Percentiles rank a stretch among this genome's conserved stretches.
These are phyloP conservation scores for Candida dubliniensis DNA, from an alignment of 1,139 yeast species.

Conservation along the genomic window DNA sequence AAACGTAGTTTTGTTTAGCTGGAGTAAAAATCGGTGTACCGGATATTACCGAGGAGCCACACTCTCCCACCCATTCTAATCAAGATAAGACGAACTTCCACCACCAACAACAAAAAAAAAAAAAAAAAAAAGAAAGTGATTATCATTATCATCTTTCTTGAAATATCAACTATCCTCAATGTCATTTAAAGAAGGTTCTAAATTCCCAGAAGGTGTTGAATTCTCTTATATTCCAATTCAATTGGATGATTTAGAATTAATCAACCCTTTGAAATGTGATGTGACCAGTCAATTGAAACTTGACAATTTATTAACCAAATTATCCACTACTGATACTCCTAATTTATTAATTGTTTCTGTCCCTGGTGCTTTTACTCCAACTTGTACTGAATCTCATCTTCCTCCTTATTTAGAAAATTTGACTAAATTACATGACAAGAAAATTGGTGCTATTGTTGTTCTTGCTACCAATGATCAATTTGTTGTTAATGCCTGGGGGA, in stretches of 20 bases:
- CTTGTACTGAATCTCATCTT: constrained; percentile 79
- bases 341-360: constrained; percentile 73
- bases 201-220: constrained; percentile 53
- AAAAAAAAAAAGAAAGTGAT: no score
- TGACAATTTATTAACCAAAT: constrained; percentile 19
- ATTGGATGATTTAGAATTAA: constrained; percentile 30
- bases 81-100: no score
- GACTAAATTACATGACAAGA: constrained; percentile 53
- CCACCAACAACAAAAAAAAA: no score
- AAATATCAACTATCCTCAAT: constrained; percentile 2
- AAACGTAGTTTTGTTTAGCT: not conserved
- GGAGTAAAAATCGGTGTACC: not conserved
- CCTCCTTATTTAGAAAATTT: constrained; percentile 66
- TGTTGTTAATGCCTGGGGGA: constrained; percentile 84
- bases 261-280: constrained; percentile 53
- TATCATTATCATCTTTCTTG: no score
- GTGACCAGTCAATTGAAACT: constrained; percentile 26
- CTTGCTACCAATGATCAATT: constrained; percentile 77
- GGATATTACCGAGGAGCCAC: not conserved
- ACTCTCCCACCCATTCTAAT: not conserved
- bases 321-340: constrained; percentile 25
- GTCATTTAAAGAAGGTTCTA: constrained; percentile 25
- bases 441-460: constrained; percentile 67
- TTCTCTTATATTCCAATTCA: constrained; percentile 59
- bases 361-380: constrained; percentile 92